Evolutionary conservation across 345 rosid genomes (phyloP).

Genomic region (Syzygium grande): DNA sequence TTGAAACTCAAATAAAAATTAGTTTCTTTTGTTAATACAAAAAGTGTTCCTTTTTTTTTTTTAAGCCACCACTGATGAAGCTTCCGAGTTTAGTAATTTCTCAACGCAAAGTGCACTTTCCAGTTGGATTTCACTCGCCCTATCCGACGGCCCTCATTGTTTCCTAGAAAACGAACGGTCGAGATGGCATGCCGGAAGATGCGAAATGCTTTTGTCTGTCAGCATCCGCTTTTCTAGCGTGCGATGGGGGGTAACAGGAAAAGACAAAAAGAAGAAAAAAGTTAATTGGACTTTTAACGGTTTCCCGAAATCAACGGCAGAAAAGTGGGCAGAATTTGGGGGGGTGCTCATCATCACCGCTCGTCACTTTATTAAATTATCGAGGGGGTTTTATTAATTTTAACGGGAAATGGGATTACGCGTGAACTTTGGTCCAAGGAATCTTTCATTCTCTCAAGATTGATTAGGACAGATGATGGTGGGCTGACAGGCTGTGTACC

Average conservation of each 20-base stretch:
- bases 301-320: neutral
- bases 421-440: neutral
- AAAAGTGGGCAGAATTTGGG: neutral
- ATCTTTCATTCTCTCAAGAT: neutral
- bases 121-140: neutral
- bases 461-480: neutral
- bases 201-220: neutral
- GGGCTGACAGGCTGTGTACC: neutral
- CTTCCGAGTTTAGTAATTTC: neutral
- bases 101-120: neutral
- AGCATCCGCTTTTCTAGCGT: neutral
- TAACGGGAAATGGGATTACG: neutral
- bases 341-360: neutral
- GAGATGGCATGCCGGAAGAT: neutral
- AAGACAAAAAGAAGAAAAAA: neutral
- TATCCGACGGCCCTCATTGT: neutral
- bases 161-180: neutral
- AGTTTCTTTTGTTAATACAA: too few relatives aligned
- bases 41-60: too few relatives aligned
- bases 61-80: neutral
- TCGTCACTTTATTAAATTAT: neutral
- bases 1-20: too few relatives aligned
- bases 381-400: neutral
- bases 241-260: neutral
- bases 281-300: neutral